Base-by-base conservation (phyloP, 208 protist species). In the Vickermania spadyakhi region DNA sequence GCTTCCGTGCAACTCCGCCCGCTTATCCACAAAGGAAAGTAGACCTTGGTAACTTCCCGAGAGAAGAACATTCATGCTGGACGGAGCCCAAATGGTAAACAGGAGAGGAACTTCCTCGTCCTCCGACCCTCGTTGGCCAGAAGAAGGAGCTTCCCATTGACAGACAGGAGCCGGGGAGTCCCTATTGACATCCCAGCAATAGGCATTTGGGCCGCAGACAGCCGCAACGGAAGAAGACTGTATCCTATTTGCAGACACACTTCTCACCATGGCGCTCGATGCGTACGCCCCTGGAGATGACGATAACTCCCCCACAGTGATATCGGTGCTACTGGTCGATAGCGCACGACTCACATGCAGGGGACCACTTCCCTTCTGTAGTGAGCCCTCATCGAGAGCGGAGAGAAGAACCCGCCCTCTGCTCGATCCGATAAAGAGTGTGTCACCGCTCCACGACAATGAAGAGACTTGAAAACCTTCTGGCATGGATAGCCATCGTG, bases 71-170 rank as follows among this genome's bases (percentile, higher is more conserved):
- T 56, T 55, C 5, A 65, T 68, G 53, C 77, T 91, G 13, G 18
- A 31, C 5, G 86, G 83, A 0, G 83, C 83, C 84, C 86, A 94
- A 7, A 72, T 59, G 22, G 76, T 79, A 63, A 94, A 91, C 53
- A 88, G 60, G 13, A 93, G 45, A 7, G 72, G 63, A 28, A 68
- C 69, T 11, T 66, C 56, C 29, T 59, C 63, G 49, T 78, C 71
- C 26, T 62, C 55, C 11, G 56, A 54, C 56, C 63, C 55, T 27
- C 82, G 79, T 49, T 11, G 13, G 41, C 41, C 41, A 49, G 41
- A 49, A 25, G 22, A 25, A 2, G 25, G 52, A 22, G 81, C 75
- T 3, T 59, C n/a, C 79, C 83, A 91, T 58, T 62, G 28, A 56
- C 61, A 58, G 22, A 89, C 69, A 7, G 86, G 86, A 31, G 73